These are phyloP conservation scores for Vigna radiata DNA, from an alignment of 306 rosid genomes.

Conservation along the genomic window DNA sequence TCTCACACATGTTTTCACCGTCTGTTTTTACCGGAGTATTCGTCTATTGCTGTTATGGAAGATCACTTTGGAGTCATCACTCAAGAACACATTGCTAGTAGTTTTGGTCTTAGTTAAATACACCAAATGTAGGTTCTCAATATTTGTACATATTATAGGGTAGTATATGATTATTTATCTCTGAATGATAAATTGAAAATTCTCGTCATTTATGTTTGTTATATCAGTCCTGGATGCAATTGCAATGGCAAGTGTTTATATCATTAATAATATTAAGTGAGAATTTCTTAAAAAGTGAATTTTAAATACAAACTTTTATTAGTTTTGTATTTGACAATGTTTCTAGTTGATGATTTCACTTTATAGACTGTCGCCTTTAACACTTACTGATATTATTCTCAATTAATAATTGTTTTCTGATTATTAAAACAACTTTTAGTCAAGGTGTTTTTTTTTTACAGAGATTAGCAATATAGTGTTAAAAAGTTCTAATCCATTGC, in stretches of 20 bases:
- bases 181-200: constrained; percentile 44
- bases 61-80: constrained; percentile 73
- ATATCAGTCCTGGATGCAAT: constrained; percentile 42
- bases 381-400: not conserved
- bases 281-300: not conserved
- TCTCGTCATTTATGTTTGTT: constrained; percentile 43
- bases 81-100: constrained; percentile 84
- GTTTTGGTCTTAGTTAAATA: constrained; percentile 57
- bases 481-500: constrained; percentile 4
- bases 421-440: not conserved
- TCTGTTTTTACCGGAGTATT: constrained; percentile 77
- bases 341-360: no score
- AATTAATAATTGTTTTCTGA: not conserved
- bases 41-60: constrained; percentile 64
- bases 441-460: no score
- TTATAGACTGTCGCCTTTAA: not conserved
- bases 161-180: constrained; percentile 41
- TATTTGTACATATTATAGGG: constrained; percentile 59
- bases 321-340: no score
- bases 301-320: no score
- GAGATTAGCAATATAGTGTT: not conserved
- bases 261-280: no score
- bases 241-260: constrained; percentile 54
- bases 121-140: constrained; percentile 45
- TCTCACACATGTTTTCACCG: constrained; percentile 87